Percentiles rank a stretch among this genome's conserved stretches.
phyloP scores from a whole-genome alignment of 495 filamentous ascomycete species.

The Neurospora terricola region DNA sequence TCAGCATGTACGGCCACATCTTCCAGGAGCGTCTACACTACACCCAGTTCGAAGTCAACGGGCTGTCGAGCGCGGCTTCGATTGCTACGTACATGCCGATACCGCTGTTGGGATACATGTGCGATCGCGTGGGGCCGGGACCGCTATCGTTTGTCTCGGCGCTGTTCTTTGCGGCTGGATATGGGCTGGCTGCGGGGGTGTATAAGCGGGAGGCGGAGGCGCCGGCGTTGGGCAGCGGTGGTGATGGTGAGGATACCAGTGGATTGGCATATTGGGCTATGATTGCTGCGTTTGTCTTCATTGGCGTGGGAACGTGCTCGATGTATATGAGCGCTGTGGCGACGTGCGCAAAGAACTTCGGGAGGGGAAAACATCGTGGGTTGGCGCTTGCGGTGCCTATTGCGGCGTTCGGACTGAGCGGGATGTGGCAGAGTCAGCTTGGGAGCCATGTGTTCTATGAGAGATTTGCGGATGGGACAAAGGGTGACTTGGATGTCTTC shows the following conservation, averaged over 20 bases:
- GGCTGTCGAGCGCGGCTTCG: slow-evolving; percentile 72
- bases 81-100: slow-evolving; percentile 84
- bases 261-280: slow-evolving; percentile 72
- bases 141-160: slow-evolving; percentile 63
- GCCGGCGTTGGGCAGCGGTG: slow-evolving; percentile 7
- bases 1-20: slow-evolving; percentile 82
- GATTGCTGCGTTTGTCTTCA: slow-evolving; percentile 68
- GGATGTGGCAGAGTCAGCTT: slow-evolving; percentile 89
- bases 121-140: slow-evolving; percentile 75
- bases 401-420: slow-evolving; percentile 82
- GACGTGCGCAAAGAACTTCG: slow-evolving; percentile 96
- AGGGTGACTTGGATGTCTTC: slow-evolving; percentile 77
- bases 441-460: slow-evolving; percentile 71
- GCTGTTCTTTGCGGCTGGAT: slow-evolving; percentile 66
- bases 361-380: slow-evolving; percentile 75
- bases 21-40: slow-evolving; percentile 79
- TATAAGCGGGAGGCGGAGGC: slow-evolving; percentile 55
- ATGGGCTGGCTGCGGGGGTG: slow-evolving; percentile 69
- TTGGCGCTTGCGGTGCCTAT: slow-evolving; percentile 85
- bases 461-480: slow-evolving; percentile 44
- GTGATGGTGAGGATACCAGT: slow-evolving; percentile 23
- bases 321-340: slow-evolving; percentile 86
- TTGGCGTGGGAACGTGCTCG: slow-evolving; percentile 72
- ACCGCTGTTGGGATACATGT: slow-evolving; percentile 79
- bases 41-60: slow-evolving; percentile 83